phyloP scores from a whole-genome alignment of 495 filamentous ascomycete species.

The Penicillium ucsense region DNA sequence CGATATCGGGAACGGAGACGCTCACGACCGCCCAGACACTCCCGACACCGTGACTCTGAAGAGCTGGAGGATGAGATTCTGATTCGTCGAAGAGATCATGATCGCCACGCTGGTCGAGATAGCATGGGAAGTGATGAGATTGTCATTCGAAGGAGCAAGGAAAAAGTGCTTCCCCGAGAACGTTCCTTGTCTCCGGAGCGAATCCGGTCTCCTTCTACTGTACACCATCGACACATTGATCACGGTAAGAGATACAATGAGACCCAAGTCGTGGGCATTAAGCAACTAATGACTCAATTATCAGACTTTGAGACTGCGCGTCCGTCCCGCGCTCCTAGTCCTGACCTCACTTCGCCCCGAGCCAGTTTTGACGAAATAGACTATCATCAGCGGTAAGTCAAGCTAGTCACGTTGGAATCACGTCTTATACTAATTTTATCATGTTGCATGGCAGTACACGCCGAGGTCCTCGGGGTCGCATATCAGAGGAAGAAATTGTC shows the following conservation, averaged over 20 bases:
- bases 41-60: background rate
- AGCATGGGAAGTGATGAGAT: background rate
- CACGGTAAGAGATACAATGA: conserved; percentile 44
- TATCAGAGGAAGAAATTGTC: conserved; percentile 13
- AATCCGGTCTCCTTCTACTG: conserved; percentile 61
- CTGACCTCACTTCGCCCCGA: conserved; percentile 19
- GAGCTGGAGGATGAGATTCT: conserved; percentile 1
- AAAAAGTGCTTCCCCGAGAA: conserved; percentile 26
- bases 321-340: conserved; percentile 28
- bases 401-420: background rate
- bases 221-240: conserved; percentile 79
- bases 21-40: background rate
- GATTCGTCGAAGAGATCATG: conserved; percentile 4
- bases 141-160: conserved; percentile 14
- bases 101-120: conserved; percentile 8
- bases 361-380: conserved; percentile 39
- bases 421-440: no score
- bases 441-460: no score
- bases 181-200: conserved; percentile 37
- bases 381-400: conserved; percentile 32
- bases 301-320: conserved; percentile 18
- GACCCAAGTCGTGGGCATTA: background rate
- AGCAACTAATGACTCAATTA: conserved; percentile 1
- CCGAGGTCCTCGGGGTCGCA: background rate
- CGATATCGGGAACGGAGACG: conserved; percentile 1